These are phyloP conservation scores for Phellopilus nigrolimitatus DNA, from an alignment of 1,284 basidiomycete species.

Conservation along the genomic window DNA sequence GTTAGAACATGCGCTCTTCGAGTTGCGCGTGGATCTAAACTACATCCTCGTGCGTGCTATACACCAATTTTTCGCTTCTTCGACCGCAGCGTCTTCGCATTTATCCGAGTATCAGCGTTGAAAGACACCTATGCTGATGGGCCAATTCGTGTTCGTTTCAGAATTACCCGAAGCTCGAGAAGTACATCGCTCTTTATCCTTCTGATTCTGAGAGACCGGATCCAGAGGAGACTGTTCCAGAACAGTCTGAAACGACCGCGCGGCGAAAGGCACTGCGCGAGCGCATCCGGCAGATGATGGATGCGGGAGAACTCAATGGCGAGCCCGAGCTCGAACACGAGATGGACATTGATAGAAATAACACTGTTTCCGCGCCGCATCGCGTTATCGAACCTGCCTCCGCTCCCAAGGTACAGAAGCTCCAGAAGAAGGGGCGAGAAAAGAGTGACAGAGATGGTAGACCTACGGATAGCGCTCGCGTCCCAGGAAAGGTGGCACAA, in stretches of 20 bases:
- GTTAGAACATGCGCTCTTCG: constrained; percentile 46
- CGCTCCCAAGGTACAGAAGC: no score
- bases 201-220: constrained; percentile 35
- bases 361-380: no score
- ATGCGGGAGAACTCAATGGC: constrained; percentile 48
- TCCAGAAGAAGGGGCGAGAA: not conserved
- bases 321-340: constrained; percentile 67
- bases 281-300: constrained; percentile 63
- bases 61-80: not conserved
- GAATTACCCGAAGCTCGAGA: constrained; percentile 78
- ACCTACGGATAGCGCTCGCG: no score
- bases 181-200: constrained; percentile 85
- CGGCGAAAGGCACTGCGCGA: constrained; percentile 59
- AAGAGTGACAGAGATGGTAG: no score
- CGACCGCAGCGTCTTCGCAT: no score
- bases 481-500: no score
- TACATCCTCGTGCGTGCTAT: constrained; percentile 64
- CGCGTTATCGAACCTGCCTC: no score
- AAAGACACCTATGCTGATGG: no score
- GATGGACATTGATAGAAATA: no score
- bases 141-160: constrained; percentile 30
- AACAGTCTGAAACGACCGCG: constrained; percentile 35
- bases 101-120: constrained; percentile 1
- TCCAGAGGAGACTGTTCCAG: constrained; percentile 5
- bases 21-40: constrained; percentile 75